Base-by-base conservation (phyloP, 495 filamentous ascomycete genomes). In the Talaromyces adpressus region DNA sequence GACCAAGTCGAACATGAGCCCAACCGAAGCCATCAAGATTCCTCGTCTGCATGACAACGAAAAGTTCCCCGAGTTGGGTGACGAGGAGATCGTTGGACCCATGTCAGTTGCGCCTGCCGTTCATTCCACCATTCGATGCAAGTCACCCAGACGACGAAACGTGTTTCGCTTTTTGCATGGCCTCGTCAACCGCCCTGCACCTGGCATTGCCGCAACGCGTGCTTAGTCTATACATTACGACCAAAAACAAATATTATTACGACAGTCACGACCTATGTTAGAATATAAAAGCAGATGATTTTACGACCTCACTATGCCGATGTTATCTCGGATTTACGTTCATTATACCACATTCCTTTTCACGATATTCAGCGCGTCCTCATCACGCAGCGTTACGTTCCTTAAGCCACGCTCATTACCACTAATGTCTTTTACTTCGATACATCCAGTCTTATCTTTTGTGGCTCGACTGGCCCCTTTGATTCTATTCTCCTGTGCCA, bases 81-180 rank as follows among this genome's bases (percentile, higher is more conserved):
- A 96, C 67, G 87, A 91, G 61, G 91, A 95, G 70, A 94, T 96
- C 63, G 91, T 97, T 14, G 93, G 92, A 1, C 92, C 93, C 3
- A 97, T 97, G 93, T 85, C 72, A 30, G 76, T 79, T 51, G 72
- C 73, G 18, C 73, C 78, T n/a, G 71, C 77, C 11, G 64, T 69
- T 9, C 69, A 69, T 57, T 64, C 67, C 32, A 52, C 68, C 12
- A 71, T 73, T 18, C 74, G 72, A 7, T 61, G 65, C 30, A 72
- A 65, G 22, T 74, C 75, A 3, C 56, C 73, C 57, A 79, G 69
- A 67, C 77, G 81, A 66, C 72, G 77, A 49, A 77, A 70, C 59
- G 77, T 82, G 66, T 73, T 82, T 72, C 70, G 71, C 54, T 81
- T 82, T 65, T 75, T 82, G 67, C 75, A 78, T 54, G 77, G 78